Evolutionary conservation across 2,329 filamentous ascomycete genomes (phyloP), one percentile per base, ranked within the genome.

Genomic region (Cladophialophora bantiana): DNA sequence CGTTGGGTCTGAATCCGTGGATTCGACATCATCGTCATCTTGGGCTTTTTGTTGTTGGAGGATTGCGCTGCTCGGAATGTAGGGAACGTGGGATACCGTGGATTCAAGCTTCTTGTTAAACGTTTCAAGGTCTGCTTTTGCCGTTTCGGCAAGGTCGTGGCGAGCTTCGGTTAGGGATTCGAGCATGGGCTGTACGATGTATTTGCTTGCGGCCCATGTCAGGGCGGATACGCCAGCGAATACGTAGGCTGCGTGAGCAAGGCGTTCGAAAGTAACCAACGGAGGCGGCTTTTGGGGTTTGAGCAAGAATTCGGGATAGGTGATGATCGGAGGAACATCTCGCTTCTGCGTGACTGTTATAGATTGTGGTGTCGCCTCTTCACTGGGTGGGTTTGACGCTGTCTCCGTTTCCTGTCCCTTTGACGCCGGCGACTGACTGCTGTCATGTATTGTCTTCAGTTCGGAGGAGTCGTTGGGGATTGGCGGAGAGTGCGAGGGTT

Each of bases 271-370:
- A 6, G 86, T 88, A 36, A 89, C 83, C 18, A 89, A 80, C 0
- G 87, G 87, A 13, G 87, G 85, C 9, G 85, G 85, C 70, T 86
- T 86, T 68, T 83, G 79, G 9, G 86, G 80, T 68, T 87, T 82
- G 53, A 86, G 79, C 48, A 89, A 83, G 72, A 89, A 89, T 75
- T 90, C 87, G 3, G 87, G 87, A 73, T 90, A 90, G 54, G 88
- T 89, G 69, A 90, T 87, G 65, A 90, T 88, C 4, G 87, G 87
- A 18, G 87, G 84, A 31, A 84, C 76, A 42, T 85, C 83, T 73
- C 79, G 79, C 62, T 75, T 68, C 7, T 73, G 58, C 12, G 71
- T 36, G 38, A 69, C 59, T 57, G 70, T 64, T 1, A 59, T 9
- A 9, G n/a, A n/a, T 4, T 55, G 32, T 5, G 58, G 62, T 26